Conservation (phyloP, 2,329 filamentous ascomycete genomes). For the Metarhizium guizhouense region DNA sequence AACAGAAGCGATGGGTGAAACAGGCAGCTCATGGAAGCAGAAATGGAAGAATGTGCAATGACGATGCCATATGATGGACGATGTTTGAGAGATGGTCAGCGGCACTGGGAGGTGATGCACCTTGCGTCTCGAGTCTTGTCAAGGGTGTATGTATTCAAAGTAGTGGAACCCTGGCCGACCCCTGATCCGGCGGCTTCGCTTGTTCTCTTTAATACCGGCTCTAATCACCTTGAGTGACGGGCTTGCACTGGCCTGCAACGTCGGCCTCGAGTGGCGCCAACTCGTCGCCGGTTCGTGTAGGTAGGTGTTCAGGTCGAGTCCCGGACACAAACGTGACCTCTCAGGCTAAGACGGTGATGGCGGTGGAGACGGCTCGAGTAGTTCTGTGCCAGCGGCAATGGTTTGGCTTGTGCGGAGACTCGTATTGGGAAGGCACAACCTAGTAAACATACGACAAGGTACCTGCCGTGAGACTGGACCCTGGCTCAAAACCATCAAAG, state of each 20-base stretch:
- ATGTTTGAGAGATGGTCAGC: constrained; percentile 15
- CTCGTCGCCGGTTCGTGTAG: neutral
- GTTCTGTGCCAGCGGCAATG: too few relatives aligned
- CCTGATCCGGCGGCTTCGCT: neutral
- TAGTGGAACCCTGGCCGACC: constrained; percentile 6
- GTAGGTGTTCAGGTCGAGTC: neutral
- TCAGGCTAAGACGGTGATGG: neutral
- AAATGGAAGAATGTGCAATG: neutral
- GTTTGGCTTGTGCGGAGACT: neutral
- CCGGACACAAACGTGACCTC: neutral
- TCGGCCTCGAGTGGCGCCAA: neutral
- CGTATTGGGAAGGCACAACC: neutral
- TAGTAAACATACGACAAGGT: neutral
- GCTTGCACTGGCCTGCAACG: too few relatives aligned
- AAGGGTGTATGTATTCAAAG: constrained; percentile 10
- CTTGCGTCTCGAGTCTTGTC: constrained; percentile 22
- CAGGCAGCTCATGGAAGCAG: neutral
- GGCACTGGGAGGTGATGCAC: constrained; percentile 18
- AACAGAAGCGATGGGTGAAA: neutral
- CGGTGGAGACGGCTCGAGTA: too few relatives aligned
- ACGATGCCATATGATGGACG: neutral
- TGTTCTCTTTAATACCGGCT: neutral
- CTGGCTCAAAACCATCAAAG: neutral
- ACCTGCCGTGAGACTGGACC: neutral
- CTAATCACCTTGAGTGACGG: too few relatives aligned